A percentile compares a stretch with the other conserved stretches of the same genome.
Evolutionary conservation across 179 eudicot species (phyloP).

Genomic region (Nepenthes alata): DNA sequence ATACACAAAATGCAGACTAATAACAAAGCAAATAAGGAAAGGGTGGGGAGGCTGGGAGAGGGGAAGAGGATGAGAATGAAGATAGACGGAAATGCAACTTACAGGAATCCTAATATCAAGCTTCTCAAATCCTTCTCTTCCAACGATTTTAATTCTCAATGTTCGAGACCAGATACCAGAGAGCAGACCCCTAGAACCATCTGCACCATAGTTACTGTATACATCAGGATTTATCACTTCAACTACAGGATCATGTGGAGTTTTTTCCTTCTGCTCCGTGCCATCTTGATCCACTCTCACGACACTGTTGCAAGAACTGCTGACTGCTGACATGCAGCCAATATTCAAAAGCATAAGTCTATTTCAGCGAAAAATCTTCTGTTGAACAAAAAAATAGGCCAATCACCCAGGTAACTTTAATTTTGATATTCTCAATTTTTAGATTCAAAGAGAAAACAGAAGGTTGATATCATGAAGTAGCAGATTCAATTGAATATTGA

Average conservation of each 20-base stretch:
- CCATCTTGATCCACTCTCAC: conserved; percentile 24
- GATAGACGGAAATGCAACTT: conserved; percentile 16
- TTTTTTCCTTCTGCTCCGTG: conserved; percentile 24
- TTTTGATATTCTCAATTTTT: too few relatives aligned
- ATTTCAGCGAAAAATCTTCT: background rate
- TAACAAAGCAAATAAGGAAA: background rate
- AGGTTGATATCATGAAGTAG: too few relatives aligned
- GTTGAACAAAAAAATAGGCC: too few relatives aligned
- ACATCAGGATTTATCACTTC: conserved; percentile 75
- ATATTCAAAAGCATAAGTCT: background rate
- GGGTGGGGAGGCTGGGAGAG: background rate
- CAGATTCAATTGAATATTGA: too few relatives aligned
- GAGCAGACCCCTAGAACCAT: conserved; percentile 36
- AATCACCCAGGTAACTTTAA: too few relatives aligned
- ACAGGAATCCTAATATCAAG: conserved; percentile 88
- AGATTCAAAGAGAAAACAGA: too few relatives aligned
- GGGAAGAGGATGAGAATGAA: conserved; percentile 3
- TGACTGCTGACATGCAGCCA: conserved; percentile 25
- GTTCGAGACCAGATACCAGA: conserved; percentile 67
- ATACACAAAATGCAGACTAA: too few relatives aligned
- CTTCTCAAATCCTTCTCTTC: conserved; percentile 74
- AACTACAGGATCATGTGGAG: conserved; percentile 30
- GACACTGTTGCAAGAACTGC: conserved; percentile 23
- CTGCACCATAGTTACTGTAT: conserved; percentile 27
- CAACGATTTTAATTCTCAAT: conserved; percentile 75